A percentile compares a stretch with the other conserved stretches of the same genome.
Conservation (phyloP, 139 green algal species). For the Chlamydomonas urium region DNA sequence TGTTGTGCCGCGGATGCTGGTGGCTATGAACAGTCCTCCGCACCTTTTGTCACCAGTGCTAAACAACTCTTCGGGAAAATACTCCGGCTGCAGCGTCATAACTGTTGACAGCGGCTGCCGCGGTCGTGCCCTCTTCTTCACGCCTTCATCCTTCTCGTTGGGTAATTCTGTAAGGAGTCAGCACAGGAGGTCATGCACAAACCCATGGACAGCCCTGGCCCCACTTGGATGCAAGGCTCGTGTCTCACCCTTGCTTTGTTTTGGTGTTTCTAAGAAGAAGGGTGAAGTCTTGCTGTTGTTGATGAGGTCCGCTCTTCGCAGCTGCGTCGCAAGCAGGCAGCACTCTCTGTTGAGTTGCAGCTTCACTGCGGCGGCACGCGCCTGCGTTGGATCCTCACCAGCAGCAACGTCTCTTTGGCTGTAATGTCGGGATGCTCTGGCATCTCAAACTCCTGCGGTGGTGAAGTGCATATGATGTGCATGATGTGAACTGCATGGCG, state of each 20-base stretch:
- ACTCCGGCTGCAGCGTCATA: constrained; percentile 24
- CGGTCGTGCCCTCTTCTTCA: neutral
- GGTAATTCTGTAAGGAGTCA: too few species aligned
- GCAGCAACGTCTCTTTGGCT: neutral
- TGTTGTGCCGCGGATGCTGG: too few species aligned
- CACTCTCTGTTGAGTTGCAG: too few species aligned
- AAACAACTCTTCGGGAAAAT: constrained; percentile 33
- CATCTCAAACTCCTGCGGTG: neutral
- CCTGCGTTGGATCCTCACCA: too few species aligned
- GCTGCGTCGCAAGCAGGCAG: too few species aligned
- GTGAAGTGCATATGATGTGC: neutral
- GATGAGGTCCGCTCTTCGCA: neutral
- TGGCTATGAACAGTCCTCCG: too few species aligned
- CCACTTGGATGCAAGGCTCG: too few species aligned
- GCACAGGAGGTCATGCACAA: too few species aligned
- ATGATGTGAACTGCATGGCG: neutral
- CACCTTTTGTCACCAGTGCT: too few species aligned
- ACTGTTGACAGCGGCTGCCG: constrained; percentile 12
- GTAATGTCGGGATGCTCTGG: neutral
- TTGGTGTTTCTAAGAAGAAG: neutral
- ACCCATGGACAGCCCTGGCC: too few species aligned
- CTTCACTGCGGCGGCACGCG: too few species aligned
- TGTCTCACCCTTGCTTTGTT: neutral
- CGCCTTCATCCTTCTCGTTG: neutral
- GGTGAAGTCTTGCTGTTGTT: neutral